Evolutionary conservation across 192 early-diverging fungal species (phyloP).

Genomic region (Backusella sp.): DNA sequence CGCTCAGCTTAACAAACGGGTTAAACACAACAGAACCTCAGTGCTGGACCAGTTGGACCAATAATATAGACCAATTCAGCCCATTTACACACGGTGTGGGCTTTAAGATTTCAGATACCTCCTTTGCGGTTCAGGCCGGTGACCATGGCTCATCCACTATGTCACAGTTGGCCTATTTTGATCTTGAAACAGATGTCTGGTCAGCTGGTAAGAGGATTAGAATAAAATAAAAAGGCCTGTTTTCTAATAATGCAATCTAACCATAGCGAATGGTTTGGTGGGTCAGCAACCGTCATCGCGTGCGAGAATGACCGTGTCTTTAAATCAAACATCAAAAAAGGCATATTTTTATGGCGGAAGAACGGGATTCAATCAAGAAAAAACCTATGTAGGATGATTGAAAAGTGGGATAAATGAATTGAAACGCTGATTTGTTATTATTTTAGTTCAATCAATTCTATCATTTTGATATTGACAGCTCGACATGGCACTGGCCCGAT

Average conservation of each 20-base stretch:
- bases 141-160: constrained; percentile 3
- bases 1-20: not conserved
- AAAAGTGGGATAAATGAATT: not conserved
- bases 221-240: not conserved
- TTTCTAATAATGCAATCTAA: not conserved
- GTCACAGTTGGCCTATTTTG: not conserved
- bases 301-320: constrained; percentile 6
- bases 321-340: constrained; percentile 9
- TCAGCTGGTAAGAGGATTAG: not conserved
- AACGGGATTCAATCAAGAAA: not conserved
- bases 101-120: not conserved
- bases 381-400: not conserved
- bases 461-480: constrained; percentile 10
- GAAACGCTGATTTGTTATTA: not conserved
- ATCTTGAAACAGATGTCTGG: constrained; percentile 6
- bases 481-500: constrained; percentile 19
- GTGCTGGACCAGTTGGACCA: not conserved
- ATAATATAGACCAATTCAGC: not conserved
- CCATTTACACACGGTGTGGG: constrained; percentile 17
- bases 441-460: constrained; percentile 25
- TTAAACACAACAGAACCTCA: not conserved
- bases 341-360: constrained; percentile 25
- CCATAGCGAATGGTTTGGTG: not conserved
- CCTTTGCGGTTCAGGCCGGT: constrained; percentile 11
- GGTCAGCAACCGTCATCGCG: constrained; percentile 5